Evolutionary conservation across 495 filamentous ascomycete species (phyloP), one percentile per base, ranked within the genome.

Genomic region (Aspergillus taichungensis): DNA sequence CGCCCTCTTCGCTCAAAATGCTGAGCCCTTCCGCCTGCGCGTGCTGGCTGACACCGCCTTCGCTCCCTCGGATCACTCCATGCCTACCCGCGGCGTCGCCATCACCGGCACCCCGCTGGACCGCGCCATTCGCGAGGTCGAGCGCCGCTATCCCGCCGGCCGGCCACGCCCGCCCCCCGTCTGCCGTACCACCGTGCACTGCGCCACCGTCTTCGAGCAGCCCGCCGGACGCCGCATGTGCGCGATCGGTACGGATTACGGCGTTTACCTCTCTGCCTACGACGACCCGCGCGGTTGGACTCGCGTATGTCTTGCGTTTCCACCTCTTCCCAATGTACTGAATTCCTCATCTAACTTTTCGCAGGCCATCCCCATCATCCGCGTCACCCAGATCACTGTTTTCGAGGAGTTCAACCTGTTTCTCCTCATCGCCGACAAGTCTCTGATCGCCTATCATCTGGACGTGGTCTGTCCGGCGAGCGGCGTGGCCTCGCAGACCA

Each of bases 21-120:
- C 92, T 0, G 92, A 99, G 64, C 92, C 92, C 1, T 99, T 99
- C 76, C 76, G 88, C 45, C 69, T 97, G 5, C 81, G 86, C 30
- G 88, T 97, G 11, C 82, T 99, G 61, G 89, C 92, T 0, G 92
- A 99, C 55, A 80, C 83, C 32, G 87, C 94, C 0, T 99, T 99
- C 59, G 80, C 77, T 6, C 87, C 87, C 53, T 87, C 94, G 43
- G 77, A 80, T n/a, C 66, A 75, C 41, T 60, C 66, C 6, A 54
- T 57, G 13, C 63, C 66, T 8, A 64, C 73, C n/a, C 78, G 70
- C 49, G 75, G 68, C 44, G 75, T 81, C 24, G 72, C 71, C 13
- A 90, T 97, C 55, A 79, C 82, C 46, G 91, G 88, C 3, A 99
- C 94, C 3, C 92, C 92, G 5, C 72, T 99, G 13, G 88, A 96